A percentile compares a stretch with the other conserved stretches of the same genome.
Evolutionary conservation across 2,329 filamentous ascomycete species (phyloP).

Genomic region (Aspergillus vadensis): DNA sequence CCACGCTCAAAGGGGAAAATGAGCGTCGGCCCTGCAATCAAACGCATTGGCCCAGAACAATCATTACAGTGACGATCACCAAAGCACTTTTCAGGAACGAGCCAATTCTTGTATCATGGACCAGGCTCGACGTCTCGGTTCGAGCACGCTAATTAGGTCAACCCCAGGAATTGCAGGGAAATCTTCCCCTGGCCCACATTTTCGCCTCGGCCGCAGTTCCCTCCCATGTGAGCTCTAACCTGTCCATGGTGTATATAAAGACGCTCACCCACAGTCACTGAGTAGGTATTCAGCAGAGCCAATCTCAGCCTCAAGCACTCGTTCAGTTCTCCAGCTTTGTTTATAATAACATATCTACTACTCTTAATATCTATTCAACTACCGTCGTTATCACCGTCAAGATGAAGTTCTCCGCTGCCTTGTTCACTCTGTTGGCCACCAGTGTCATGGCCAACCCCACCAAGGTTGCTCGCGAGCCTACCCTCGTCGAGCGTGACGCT

Average conservation of each 20-base stretch:
- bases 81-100: not conserved
- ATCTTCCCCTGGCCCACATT: constrained; percentile 14
- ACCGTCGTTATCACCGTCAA: constrained; percentile 17
- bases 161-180: not conserved
- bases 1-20: not conserved
- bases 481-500: constrained; percentile 21
- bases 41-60: constrained; percentile 16
- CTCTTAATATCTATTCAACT: constrained; percentile 16
- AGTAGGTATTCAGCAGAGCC: constrained; percentile 10
- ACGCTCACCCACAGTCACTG: not conserved
- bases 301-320: constrained; percentile 23
- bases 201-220: constrained; percentile 2
- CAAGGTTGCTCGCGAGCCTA: constrained; percentile 14
- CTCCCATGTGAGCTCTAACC: constrained; percentile 18
- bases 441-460: constrained; percentile 27
- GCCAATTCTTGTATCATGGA: constrained; percentile 9
- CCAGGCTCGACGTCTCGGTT: constrained; percentile 1
- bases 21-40: constrained; percentile 1
- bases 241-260: constrained; percentile 17
- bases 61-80: constrained; percentile 15
- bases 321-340: constrained; percentile 13
- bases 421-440: constrained; percentile 28
- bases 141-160: constrained; percentile 12
- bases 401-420: constrained; percentile 27
- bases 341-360: constrained; percentile 3